Evolutionary conservation across 768 basidiomycete species (phyloP), one percentile per base, ranked within the genome.

Genomic region (Mycena indigotica): DNA sequence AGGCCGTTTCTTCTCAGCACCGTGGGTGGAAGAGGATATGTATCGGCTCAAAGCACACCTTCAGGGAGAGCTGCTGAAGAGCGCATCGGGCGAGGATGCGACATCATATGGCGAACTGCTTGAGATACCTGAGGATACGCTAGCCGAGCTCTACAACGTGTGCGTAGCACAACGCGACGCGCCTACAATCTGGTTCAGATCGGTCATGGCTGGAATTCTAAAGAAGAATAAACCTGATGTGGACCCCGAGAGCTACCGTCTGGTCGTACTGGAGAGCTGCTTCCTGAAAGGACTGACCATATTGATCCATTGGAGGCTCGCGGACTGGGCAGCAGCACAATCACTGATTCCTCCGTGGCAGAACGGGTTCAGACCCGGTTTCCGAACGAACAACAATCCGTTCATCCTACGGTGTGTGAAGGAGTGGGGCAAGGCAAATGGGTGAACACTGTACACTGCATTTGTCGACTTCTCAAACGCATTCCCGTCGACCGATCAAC

Each of bases 401-500:
- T 68, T 64, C 32, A 59, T 69, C 23, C 63, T 69, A 1, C 49
- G 63, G 1, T 60, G 56, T 35, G 63, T 62, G 3, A 63, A 62
- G 10, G 68, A 69, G 3, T 38, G 48, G 6, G 66, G 65, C n/a
- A 24, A 48, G 28, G 55, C 53, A 13, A n/a, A 50, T 8, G 40
- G 50, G 2, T 60, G 57, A 28, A 15, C 66, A 21, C 58, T 70
- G 5, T 70, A 58, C 57, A 61, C 67, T 4, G 56, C 52, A 17
- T 66, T 65, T 44, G 58, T 64, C n/a, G 68, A 70, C 56, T 26
- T 69, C 5, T 66, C 55, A 10, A 74, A 75, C 66, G 73, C 73
- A 12, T 75, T 73, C 56, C 73, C 72, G 0, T 73, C 69, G 0
- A 66, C 66, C 2, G 65, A 75, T 25, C 64, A 65, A 25, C 50